Evolutionary conservation across 441 rosid genomes (phyloP).

Genomic region (Melastoma candidum): DNA sequence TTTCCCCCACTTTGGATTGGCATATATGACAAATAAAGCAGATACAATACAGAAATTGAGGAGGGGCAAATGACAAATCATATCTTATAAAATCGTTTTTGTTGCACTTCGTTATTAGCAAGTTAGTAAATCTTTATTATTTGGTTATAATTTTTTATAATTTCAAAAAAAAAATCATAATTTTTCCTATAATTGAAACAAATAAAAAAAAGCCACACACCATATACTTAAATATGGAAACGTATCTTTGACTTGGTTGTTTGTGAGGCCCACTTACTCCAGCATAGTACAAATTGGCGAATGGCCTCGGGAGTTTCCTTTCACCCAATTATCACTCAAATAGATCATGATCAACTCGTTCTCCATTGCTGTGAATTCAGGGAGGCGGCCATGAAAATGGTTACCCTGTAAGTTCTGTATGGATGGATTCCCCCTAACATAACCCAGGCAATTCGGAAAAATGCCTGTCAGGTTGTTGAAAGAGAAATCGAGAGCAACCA

Average conservation of each 20-base stretch:
- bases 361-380: not conserved
- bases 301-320: constrained; percentile 8
- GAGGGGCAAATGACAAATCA: too few relatives aligned
- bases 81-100: too few relatives aligned
- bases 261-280: constrained; percentile 2
- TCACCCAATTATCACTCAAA: constrained; percentile 5
- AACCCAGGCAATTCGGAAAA: constrained; percentile 2
- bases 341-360: not conserved
- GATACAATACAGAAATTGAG: too few relatives aligned
- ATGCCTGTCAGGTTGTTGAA: not conserved
- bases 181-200: too few relatives aligned
- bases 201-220: too few relatives aligned
- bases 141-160: too few relatives aligned
- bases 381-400: constrained; percentile 5
- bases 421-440: not conserved
- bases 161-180: too few relatives aligned
- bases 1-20: too few relatives aligned
- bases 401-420: not conserved
- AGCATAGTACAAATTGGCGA: not conserved
- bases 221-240: constrained; percentile 2
- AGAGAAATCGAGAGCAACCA: not conserved
- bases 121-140: too few relatives aligned
- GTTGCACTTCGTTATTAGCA: too few relatives aligned
- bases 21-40: too few relatives aligned
- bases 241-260: not conserved